Base-by-base conservation (phyloP, 2,329 filamentous ascomycete genomes). In the Leptographium lundbergii region DNA sequence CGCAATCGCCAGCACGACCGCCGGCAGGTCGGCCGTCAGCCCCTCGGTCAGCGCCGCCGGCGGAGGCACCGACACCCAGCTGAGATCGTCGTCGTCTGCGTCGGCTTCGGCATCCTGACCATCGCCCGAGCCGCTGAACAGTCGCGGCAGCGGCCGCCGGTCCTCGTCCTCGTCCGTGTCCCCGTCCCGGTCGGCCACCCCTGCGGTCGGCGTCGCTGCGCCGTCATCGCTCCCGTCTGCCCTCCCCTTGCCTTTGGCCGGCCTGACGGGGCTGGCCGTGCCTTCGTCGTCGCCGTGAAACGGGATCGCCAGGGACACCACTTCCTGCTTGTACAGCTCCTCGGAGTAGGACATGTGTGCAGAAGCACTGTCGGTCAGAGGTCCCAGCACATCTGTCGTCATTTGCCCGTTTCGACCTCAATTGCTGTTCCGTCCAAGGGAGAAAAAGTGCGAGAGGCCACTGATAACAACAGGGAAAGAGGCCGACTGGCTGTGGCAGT, bases 31-130 rank as follows among this genome's bases (percentile, higher is more conserved):
- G 45, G 73, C 71, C 19, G 72, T 69, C 1, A 55, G 17, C 0
- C 69, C 64, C 34, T 73, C 69, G 5, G 60, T 67, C 7, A 82
- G 66, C 0, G 71, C 73, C 13, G 66, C 63, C 0, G 80, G 80
- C 4, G 77, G 76, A 3, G 73, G 70, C 62, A 77, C 79, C 56
- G 71, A 67, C 45, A 69, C 72, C 76, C 78, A 81, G 64, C 39
- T 47, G 14, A 58, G 32, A 32, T 59, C 61, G 17, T 57, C 45
- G 5, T 36, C 36, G 22, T 57, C 50, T 19, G 32, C 25, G 29
- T 11, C 55, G 22, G 54, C 52, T 24, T 45, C 42, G 42, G n/a
- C n/a, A n/a, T n/a, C n/a, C n/a, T n/a, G n/a, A n/a, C n/a, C n/a
- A n/a, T 45, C 17, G 4, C 17, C 42, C 6, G 42, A n/a, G 19